These are phyloP conservation scores for Lathyrus tuberosus DNA, from an alignment of 306 rosid species.

Conservation along the genomic window DNA sequence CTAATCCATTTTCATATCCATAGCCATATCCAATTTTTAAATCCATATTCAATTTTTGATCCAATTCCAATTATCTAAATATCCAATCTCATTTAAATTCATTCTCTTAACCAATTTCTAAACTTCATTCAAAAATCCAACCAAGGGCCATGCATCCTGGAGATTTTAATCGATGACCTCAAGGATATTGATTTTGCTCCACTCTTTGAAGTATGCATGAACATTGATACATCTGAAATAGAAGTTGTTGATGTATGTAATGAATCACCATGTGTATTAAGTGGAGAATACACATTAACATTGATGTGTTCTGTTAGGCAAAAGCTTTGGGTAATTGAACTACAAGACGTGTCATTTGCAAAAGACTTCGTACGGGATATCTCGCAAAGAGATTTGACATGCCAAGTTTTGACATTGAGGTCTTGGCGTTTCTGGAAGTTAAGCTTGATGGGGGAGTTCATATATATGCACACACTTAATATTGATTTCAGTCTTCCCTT, in stretches of 20 bases:
- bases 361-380: constrained; percentile 74
- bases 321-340: constrained; percentile 83
- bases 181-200: constrained; percentile 72
- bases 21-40: too few relatives aligned
- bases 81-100: too few relatives aligned
- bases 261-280: constrained; percentile 57
- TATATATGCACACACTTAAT: constrained; percentile 64
- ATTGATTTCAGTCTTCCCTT: constrained; percentile 76
- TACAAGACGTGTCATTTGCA: constrained; percentile 63
- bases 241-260: constrained; percentile 71
- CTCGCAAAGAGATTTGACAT: constrained; percentile 71
- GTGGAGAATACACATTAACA: constrained; percentile 61
- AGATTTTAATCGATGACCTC: constrained; percentile 63
- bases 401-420: constrained; percentile 66
- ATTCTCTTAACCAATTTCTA: too few relatives aligned
- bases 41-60: too few relatives aligned
- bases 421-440: constrained; percentile 74
- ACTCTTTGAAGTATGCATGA: constrained; percentile 60
- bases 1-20: too few relatives aligned
- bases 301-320: constrained; percentile 67
- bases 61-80: too few relatives aligned
- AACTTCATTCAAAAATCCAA: constrained; percentile 49
- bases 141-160: constrained; percentile 58
- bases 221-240: constrained; percentile 61
- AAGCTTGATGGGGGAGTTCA: constrained; percentile 72